Base-by-base conservation (phyloP, 2,329 filamentous ascomycete species). In the Colletotrichum sp. region DNA sequence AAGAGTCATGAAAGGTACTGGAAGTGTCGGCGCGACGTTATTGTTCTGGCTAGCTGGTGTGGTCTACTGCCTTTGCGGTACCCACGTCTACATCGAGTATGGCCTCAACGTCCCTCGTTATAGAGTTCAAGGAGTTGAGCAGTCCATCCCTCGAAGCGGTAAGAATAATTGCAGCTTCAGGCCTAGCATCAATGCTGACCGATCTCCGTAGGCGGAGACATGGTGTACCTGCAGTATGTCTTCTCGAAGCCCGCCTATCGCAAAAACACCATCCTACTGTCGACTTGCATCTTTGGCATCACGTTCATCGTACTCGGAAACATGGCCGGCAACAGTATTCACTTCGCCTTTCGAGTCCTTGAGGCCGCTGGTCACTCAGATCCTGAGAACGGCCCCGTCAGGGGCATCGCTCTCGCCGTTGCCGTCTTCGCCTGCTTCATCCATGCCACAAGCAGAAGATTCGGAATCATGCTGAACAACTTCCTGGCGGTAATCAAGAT, bases 381-480 rank as follows among this genome's bases (percentile, higher is more conserved):
- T n/a, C 82, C 81, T 7, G 77, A 80, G 30, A 76, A 81, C 5
- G 83, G 83, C 14, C 72, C 83, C 4, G 85, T 88, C 14, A 83
- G 87, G 36, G 89, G 85, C 5, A 85, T 91, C 52, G 89, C 90
- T 0, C 83, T 91, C 30, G 84, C 81, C 6, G 82, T 85, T 1
- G 83, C 87, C 9, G 85, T 85, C 0, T 77, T 86, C 13, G 85
- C 87, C 4, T 88, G 88, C 71, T 82, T 89, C 21, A 83, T 90
- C 2, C 89, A 91, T 74, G 85, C 84, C 5, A 90, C 87, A 59
- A 83, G 90, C 30, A 82, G 85, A 10, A 82, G 85, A 9, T 88
- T 87, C 4, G 90, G 90, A 3, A 89, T 91, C 59, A 79, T 83
- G 26, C 78, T 91, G 28, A 90, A 89, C 79, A 91, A 91, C 76